phyloP scores from a whole-genome alignment of 164 flowering plant species.

The Tetrastigma voinierianum region DNA sequence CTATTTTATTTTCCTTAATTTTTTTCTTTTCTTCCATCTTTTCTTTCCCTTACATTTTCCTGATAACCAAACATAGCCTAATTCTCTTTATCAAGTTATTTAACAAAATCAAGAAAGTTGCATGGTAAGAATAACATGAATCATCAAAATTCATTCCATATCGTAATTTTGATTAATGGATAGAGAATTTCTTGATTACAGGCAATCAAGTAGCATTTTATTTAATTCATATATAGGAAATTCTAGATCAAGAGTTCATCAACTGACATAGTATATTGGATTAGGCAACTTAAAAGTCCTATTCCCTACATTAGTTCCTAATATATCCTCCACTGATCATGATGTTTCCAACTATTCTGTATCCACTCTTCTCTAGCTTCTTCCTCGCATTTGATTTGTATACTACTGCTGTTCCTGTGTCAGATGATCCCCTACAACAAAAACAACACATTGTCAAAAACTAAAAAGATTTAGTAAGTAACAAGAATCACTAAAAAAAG shows the following conservation, averaged over 20 bases:
- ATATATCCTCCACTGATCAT: constrained; percentile 38
- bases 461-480: too few relatives aligned
- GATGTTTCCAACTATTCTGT: constrained; percentile 29
- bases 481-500: too few relatives aligned
- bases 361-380: constrained; percentile 18
- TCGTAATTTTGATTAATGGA: background rate
- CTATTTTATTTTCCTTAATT: too few relatives aligned
- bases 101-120: too few relatives aligned
- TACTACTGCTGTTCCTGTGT: constrained; percentile 15
- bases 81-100: too few relatives aligned
- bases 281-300: constrained; percentile 35
- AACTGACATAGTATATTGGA: constrained; percentile 31
- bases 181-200: background rate
- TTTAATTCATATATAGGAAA: too few relatives aligned
- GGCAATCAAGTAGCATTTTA: too few relatives aligned
- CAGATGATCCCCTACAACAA: constrained; percentile 19
- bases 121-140: too few relatives aligned
- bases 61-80: too few relatives aligned
- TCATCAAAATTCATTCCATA: too few relatives aligned
- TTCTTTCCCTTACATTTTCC: too few relatives aligned
- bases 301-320: constrained; percentile 12
- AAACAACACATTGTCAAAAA: background rate
- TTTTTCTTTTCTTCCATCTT: too few relatives aligned
- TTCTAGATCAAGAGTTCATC: background rate
- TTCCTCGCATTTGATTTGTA: constrained; percentile 25